Evolutionary conservation across 805 yeast species (phyloP), one percentile per base, ranked within the genome.

Genomic region (Starmerella sp.): DNA sequence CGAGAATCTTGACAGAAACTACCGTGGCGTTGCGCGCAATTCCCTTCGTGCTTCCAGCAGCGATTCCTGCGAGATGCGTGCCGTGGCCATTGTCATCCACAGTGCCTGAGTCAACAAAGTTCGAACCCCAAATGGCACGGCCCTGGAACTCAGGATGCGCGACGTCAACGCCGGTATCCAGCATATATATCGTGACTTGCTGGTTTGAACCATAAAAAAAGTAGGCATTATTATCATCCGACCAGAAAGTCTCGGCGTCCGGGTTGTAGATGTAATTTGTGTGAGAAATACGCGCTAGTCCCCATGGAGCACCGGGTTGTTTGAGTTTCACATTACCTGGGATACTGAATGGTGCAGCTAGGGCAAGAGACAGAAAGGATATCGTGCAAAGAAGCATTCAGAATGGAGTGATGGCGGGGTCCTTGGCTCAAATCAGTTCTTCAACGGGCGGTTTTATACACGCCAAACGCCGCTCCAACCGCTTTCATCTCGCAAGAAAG

Each of bases 51-150:
- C 75, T 75, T 28, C 93, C 84, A 51, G 83, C 96, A 64, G 90
- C 86, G 37, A 95, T 88, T 71, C 96, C 97, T n/a, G 96, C 95
- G 73, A 95, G 87, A 67, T 89, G 97, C 47, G 96, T 87, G 66
- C 97, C 97, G 71, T 89, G 97, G 51, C 96, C 97, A 65, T 86
- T 85, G 52, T 88, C 93, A 68, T 90, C 96, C 62, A 83, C 88
- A 53, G 76, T 77, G 63, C 81, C 87, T 64, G 82, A 83, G 52
- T 70, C 63, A 62, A 95, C 95, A 61, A 86, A 75, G 55, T 95
- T 86, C 51, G 82, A 77, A 62, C 95, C 95, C 95, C 95, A 86
- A 41, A 68, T 67, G 46, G 95, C 95, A 73, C 96, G 81, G 48
- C 90, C 90, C 10, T 73, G 83, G 65, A 89, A 89, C 65, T 88